Conservation (phyloP, 179 eudicot genomes). For the Corrigiola litoralis region DNA sequence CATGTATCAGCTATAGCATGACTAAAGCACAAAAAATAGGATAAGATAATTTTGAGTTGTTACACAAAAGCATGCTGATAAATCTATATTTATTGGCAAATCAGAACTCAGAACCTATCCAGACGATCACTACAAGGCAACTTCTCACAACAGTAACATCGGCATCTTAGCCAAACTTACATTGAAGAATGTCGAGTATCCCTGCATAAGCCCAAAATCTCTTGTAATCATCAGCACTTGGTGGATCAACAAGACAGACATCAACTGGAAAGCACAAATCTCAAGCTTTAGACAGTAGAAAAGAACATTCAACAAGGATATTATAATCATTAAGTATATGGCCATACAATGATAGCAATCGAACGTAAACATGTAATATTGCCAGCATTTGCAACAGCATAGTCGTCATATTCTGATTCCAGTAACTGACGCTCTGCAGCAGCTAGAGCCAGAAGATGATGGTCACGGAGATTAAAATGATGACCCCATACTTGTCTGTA, state of each 20-base stretch:
- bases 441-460: conserved; percentile 59
- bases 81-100: too few relatives aligned
- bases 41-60: too few relatives aligned
- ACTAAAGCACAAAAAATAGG: neutral
- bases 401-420: conserved; percentile 74
- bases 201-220: conserved; percentile 62
- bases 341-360: conserved; percentile 55
- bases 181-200: conserved; percentile 47
- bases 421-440: conserved; percentile 62
- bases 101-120: too few relatives aligned
- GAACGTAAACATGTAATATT: conserved; percentile 60
- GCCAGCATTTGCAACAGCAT: conserved; percentile 50
- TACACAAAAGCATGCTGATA: too few relatives aligned
- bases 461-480: conserved; percentile 51
- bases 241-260: conserved; percentile 66
- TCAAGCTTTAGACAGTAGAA: neutral
- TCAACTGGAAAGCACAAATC: conserved; percentile 43
- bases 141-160: neutral
- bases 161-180: conserved; percentile 28
- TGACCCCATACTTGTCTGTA: conserved; percentile 75
- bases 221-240: conserved; percentile 62
- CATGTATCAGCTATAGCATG: neutral
- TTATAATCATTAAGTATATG: neutral
- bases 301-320: neutral
- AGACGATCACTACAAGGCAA: too few relatives aligned